A percentile compares a stretch with the other conserved stretches of the same genome.
These are phyloP conservation scores for Endoconidiophora laricicola DNA, from an alignment of 2,329 filamentous ascomycete species.

Conservation along the genomic window DNA sequence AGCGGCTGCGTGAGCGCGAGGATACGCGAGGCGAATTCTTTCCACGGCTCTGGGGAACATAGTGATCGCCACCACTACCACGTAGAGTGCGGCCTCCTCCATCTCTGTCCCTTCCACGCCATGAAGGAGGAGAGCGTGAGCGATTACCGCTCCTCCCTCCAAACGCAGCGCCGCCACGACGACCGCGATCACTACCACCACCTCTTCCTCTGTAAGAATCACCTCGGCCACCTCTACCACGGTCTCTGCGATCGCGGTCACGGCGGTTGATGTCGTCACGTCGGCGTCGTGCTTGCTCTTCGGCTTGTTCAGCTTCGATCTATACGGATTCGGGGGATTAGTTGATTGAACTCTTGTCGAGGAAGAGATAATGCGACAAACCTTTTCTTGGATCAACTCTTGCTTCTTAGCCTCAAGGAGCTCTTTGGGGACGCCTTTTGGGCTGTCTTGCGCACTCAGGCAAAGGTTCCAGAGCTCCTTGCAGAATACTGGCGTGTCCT, in stretches of 20 bases:
- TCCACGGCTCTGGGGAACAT: slow-evolving; percentile 28
- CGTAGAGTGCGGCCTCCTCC: slow-evolving; percentile 26
- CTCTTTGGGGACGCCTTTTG: slow-evolving; percentile 85
- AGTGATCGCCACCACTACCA: slow-evolving; percentile 25
- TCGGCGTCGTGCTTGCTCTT: slow-evolving; percentile 55
- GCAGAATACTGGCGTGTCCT: slow-evolving; percentile 76
- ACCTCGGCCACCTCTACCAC: slow-evolving; percentile 34
- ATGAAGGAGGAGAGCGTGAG: slow-evolving; percentile 30
- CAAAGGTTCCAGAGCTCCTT: slow-evolving; percentile 88
- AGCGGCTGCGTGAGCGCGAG: slow-evolving; percentile 17
- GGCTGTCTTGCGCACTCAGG: slow-evolving; percentile 73
- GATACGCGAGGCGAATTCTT: slow-evolving; percentile 14
- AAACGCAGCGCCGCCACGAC: slow-evolving; percentile 24
- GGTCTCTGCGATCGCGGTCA: slow-evolving; percentile 47
- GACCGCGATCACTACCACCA: slow-evolving; percentile 24
- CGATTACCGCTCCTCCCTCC: slow-evolving; percentile 27
- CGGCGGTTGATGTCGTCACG: slow-evolving; percentile 55
- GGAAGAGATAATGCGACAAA: slow-evolving; percentile 21
- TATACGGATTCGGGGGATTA: slow-evolving; percentile 20
- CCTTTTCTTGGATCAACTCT: slow-evolving; percentile 90
- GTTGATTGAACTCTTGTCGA: background rate
- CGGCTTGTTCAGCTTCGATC: slow-evolving; percentile 70
- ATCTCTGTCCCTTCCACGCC: slow-evolving; percentile 16
- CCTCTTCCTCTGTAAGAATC: slow-evolving; percentile 34
- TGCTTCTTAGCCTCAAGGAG: slow-evolving; percentile 90